Evolutionary conservation across 805 yeast species (phyloP), one percentile per base, ranked within the genome.

Genomic region (Yamadazyma paraphyllophila): DNA sequence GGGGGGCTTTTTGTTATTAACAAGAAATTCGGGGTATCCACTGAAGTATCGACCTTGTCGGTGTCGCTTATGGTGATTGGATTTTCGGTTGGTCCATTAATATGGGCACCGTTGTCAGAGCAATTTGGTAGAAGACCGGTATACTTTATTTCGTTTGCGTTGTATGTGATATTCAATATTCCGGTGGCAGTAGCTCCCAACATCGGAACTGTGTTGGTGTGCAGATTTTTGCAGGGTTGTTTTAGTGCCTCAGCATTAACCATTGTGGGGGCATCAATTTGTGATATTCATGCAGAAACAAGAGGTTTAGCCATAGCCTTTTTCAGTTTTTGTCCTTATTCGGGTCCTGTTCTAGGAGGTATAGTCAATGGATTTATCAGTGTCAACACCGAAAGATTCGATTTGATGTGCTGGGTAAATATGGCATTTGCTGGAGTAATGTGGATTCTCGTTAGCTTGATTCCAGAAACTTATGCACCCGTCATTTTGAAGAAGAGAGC

Each of bases 381-480:
- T 46, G 82, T 85, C 41, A 79, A 82, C 48, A 77, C 92, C n/a
- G 77, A 74, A 13, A 71, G 85, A 55, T 74, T 81, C 59, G 90
- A 83, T 38, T 62, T 88, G 32, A 78, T 90, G 59, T 80, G 86
- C 52, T 90, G 97, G 97, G 91, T 88, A 45, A 90, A 89, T 62
- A 80, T 90, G 88, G 96, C 91, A 3, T 88, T 90, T 67, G 87
- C 94, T 2, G 97, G 96, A 51, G 77, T 79, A 3, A 82, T 85
- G 82, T 85, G 91, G 86, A 71, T 89, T 27, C 51, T 77, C 15
- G 74, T 82, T 36, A 62, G 81, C 11, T 55, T 74, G 13, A 78
- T 90, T 26, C 97, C 97, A n/a, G 97, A 90, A 68, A 90, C 97
- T 14, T 87, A 83, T 64, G 87, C 94, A 3, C 96, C 96, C 7